Percentiles rank a stretch among this genome's conserved stretches.
Conservation (phyloP, 2,329 filamentous ascomycete genomes). For the Cercospora sojina region DNA sequence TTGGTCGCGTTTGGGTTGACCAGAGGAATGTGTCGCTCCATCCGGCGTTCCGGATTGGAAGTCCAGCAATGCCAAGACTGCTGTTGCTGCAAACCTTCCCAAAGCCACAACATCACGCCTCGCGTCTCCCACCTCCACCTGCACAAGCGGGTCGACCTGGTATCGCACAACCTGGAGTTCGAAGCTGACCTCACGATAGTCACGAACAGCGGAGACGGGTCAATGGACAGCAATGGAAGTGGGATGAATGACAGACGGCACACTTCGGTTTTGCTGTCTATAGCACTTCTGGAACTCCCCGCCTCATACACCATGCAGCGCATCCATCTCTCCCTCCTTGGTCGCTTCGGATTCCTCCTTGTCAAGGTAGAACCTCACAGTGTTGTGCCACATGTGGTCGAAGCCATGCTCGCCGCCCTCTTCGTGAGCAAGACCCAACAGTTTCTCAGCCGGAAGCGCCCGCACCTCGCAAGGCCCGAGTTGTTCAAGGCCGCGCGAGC, state of each 20-base stretch:
- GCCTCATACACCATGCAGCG: neutral
- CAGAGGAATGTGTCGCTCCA: neutral
- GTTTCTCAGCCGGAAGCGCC: neutral
- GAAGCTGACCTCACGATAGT: no score
- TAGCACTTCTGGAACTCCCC: neutral
- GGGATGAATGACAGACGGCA: neutral
- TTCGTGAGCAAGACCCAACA: neutral
- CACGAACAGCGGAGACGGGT: neutral
- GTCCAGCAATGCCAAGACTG: neutral
- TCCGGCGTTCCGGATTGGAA: neutral
- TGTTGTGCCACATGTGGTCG: neutral
- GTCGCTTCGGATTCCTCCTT: neutral
- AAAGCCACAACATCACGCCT: neutral
- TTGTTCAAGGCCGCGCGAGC: neutral
- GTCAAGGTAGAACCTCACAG: neutral
- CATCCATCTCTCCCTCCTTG: neutral
- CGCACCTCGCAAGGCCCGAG: neutral
- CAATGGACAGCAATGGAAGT: no score
- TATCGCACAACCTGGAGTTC: neutral
- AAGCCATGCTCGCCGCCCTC: neutral
- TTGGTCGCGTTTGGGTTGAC: neutral
- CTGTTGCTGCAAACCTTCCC: neutral
- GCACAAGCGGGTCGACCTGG: no score
- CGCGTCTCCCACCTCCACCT: neutral
- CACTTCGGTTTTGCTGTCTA: neutral